Percentiles rank a stretch among this genome's conserved stretches.
These are phyloP conservation scores for Cystofilobasidium ferigula DNA, from an alignment of 768 basidiomycete species.

Conservation along the genomic window DNA sequence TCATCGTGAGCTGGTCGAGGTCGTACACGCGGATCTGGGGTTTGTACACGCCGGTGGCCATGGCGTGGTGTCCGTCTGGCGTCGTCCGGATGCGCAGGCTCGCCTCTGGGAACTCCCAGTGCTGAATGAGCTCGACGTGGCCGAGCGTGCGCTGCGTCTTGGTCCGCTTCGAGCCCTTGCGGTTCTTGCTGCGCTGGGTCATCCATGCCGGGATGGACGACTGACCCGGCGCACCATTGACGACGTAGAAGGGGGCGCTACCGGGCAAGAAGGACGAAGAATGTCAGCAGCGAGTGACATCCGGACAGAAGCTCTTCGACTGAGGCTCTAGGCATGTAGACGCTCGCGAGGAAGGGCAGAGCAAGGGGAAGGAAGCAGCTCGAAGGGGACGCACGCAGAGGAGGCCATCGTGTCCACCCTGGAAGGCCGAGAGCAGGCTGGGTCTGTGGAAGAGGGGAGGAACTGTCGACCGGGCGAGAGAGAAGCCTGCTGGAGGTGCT, in stretches of 20 bases:
- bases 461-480: no score
- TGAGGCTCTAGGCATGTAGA: no score
- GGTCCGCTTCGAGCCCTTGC: constrained; percentile 25
- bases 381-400: constrained; percentile 4
- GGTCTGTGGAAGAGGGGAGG: no score
- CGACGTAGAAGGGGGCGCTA: constrained; percentile 4
- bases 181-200: constrained; percentile 24
- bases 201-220: constrained; percentile 25
- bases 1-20: constrained; percentile 76
- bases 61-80: constrained; percentile 77
- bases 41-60: constrained; percentile 95
- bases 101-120: constrained; percentile 95
- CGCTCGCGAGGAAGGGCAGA: background rate
- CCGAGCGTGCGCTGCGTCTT: constrained; percentile 39
- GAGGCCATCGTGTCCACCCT: constrained; percentile 10
- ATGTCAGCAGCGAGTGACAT: no score
- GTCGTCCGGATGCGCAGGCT: constrained; percentile 85
- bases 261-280: background rate
- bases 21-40: constrained; percentile 96
- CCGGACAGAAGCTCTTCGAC: no score
- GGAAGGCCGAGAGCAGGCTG: no score
- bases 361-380: no score
- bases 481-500: no score
- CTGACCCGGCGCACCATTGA: constrained; percentile 26
- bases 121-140: constrained; percentile 80